A percentile compares a stretch with the other conserved stretches of the same genome.
These are phyloP conservation scores for Vitis rupestris DNA, from an alignment of 164 flowering plant species.

Conservation along the genomic window DNA sequence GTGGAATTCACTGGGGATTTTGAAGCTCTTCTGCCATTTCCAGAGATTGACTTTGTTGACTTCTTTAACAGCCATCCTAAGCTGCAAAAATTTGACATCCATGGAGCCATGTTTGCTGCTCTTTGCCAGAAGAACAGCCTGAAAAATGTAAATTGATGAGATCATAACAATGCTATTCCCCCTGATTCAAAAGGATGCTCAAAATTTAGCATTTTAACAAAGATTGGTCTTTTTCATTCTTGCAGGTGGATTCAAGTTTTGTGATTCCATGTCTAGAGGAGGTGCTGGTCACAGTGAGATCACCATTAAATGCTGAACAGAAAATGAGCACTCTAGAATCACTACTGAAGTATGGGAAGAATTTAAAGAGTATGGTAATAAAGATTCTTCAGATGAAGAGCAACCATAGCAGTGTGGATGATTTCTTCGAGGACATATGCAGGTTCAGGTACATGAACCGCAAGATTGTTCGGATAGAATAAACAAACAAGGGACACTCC, in stretches of 20 bases:
- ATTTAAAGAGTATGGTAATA: slow-evolving; percentile 57
- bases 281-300: slow-evolving; percentile 64
- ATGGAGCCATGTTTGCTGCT: slow-evolving; percentile 98
- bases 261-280: slow-evolving; percentile 71
- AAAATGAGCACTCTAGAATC: slow-evolving; percentile 81
- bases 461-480: slow-evolving; percentile 44
- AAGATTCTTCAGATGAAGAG: slow-evolving; percentile 85
- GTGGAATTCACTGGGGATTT: slow-evolving; percentile 82
- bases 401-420: slow-evolving; percentile 74
- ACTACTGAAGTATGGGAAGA: slow-evolving; percentile 56
- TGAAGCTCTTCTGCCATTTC: slow-evolving; percentile 64
- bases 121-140: slow-evolving; percentile 87
- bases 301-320: slow-evolving; percentile 89
- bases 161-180: neutral
- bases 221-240: neutral
- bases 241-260: slow-evolving; percentile 67
- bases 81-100: slow-evolving; percentile 68
- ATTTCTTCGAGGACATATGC: slow-evolving; percentile 87
- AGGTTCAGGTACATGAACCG: slow-evolving; percentile 52
- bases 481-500: neutral
- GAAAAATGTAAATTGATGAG: slow-evolving; percentile 49
- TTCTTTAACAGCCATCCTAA: slow-evolving; percentile 80
- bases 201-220: neutral
- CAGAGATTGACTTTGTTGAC: slow-evolving; percentile 79
- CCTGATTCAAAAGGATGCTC: neutral